Percentiles rank a stretch among this genome's conserved stretches.
These are phyloP conservation scores for Fraxinus nigra DNA, from an alignment of 305 asterid species.

Conservation along the genomic window DNA sequence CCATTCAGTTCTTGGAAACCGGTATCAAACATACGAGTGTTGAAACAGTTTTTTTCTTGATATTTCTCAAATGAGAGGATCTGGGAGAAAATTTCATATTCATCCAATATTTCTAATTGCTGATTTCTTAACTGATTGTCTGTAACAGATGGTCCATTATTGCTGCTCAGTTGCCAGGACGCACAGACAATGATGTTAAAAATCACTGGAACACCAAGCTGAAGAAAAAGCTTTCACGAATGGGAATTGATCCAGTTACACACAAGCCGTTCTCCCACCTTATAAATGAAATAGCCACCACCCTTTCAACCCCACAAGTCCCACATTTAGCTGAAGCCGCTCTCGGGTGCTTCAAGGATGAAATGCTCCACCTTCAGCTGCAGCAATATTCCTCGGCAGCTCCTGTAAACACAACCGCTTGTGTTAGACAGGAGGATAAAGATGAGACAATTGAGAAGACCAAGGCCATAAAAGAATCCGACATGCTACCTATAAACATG, in stretches of 20 bases:
- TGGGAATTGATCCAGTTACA: slow-evolving; percentile 88
- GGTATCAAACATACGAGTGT: slow-evolving; percentile 34
- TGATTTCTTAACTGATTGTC: not conserved
- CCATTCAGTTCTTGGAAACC: slow-evolving; percentile 81
- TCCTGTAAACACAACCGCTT: slow-evolving; percentile 23
- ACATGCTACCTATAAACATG: slow-evolving; percentile 20
- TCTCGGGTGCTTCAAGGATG: slow-evolving; percentile 94
- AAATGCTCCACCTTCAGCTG: slow-evolving; percentile 90
- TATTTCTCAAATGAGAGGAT: not conserved
- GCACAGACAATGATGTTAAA: slow-evolving; percentile 93
- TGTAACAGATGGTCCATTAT: slow-evolving; percentile 84
- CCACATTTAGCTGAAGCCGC: slow-evolving; percentile 95
- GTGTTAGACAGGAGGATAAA: slow-evolving; percentile 45
- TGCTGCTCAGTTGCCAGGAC: slow-evolving; percentile 89
- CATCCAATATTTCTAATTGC: not conserved
- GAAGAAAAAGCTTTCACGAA: slow-evolving; percentile 70
- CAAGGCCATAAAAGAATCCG: slow-evolving; percentile 60
- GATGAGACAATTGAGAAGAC: slow-evolving; percentile 63
- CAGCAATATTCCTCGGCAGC: slow-evolving; percentile 34
- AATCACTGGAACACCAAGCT: slow-evolving; percentile 98
- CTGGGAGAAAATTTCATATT: not conserved
- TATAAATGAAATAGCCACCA: slow-evolving; percentile 76
- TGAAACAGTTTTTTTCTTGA: not conserved
- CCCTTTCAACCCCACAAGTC: slow-evolving; percentile 83
- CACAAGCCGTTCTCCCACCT: slow-evolving; percentile 96